Base-by-base conservation (phyloP, 2,329 filamentous ascomycete genomes). In the Botrytis deweyae region DNA sequence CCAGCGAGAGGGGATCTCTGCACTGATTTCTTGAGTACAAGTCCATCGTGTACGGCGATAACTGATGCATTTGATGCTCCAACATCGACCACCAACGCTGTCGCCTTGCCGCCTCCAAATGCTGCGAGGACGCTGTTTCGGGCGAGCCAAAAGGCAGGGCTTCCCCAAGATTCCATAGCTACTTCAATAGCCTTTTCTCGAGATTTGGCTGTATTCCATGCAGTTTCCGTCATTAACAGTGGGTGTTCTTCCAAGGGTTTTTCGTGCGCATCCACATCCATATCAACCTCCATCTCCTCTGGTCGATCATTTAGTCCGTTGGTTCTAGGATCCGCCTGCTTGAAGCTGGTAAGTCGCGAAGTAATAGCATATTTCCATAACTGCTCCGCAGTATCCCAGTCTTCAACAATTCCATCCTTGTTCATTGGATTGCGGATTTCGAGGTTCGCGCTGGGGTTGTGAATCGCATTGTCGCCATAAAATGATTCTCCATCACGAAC, bases 101-200 rank as follows among this genome's bases (percentile, higher is more conserved):
- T 97, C 0, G 95, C 92, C 84, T 98, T 98, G 76, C 96, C 96
- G 25, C 94, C 92, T 29, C 94, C 94, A 81, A 98, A 98, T 33
- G 95, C 93, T 72, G 95, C 91, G 81, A 98, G 88, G 62, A 98
- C 95, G 40, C 95, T 94, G 71, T 91, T 97, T 80, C 93, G 91
- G 76, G 93, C 93, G 75, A 98, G 86, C 88, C 95, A 99, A 83
- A 98, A 98, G 8, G 96, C 96, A 29, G 96, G 96, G 73, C 92
- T 92, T 42, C 94, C 95, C 94, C 96, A 99, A 81, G 90, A 93
- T 86, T 99, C 96, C 91, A 99, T 98, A 74, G 94, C 94, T 76
- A 98, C 90, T 85, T 99, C 96, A 80, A 98, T 95, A 59, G 92
- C 91, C 88, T 96, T 97, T 85, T 99, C 96, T 75, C 97, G 88